Conservation (phyloP, 306 rosid species). For the Vigna unguiculata region DNA sequence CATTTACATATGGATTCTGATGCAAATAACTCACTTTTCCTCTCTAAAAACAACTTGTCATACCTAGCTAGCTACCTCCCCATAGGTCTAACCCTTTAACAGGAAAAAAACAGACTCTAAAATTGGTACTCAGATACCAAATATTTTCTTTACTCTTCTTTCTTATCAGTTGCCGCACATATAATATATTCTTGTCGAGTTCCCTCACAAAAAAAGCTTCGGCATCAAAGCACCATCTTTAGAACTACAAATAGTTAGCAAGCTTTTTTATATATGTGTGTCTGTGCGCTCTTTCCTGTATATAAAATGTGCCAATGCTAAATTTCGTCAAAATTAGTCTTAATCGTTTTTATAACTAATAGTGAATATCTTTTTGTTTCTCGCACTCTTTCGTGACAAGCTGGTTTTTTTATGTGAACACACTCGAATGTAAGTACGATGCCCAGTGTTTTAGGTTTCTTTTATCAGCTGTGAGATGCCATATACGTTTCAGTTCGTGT, state of each 20-base stretch:
- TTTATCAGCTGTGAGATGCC: neutral
- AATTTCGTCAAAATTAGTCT: neutral
- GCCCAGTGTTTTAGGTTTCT: no score
- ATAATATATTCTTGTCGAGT: conserved; percentile 10
- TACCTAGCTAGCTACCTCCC: conserved; percentile 27
- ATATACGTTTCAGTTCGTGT: neutral
- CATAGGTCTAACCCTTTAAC: conserved; percentile 40
- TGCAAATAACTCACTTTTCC: conserved; percentile 53
- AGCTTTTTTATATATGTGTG: conserved; percentile 1
- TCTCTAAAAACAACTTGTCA: conserved; percentile 40
- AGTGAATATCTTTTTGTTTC: neutral
- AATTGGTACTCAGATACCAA: conserved; percentile 37
- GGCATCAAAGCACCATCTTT: conserved; percentile 25
- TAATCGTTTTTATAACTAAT: neutral
- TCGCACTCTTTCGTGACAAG: neutral
- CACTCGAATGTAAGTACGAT: neutral
- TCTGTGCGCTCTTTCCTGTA: no score
- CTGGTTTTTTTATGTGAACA: no score
- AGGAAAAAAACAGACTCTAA: neutral
- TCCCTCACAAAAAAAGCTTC: conserved; percentile 18
- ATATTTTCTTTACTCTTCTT: conserved; percentile 12
- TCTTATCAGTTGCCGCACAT: conserved; percentile 39
- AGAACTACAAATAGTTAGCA: conserved; percentile 34
- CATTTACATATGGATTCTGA: conserved; percentile 67
- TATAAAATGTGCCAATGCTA: neutral